Evolutionary conservation across 495 filamentous ascomycete genomes (phyloP), one percentile per base, ranked within the genome.

Genomic region (Aspergillus ostianus): DNA sequence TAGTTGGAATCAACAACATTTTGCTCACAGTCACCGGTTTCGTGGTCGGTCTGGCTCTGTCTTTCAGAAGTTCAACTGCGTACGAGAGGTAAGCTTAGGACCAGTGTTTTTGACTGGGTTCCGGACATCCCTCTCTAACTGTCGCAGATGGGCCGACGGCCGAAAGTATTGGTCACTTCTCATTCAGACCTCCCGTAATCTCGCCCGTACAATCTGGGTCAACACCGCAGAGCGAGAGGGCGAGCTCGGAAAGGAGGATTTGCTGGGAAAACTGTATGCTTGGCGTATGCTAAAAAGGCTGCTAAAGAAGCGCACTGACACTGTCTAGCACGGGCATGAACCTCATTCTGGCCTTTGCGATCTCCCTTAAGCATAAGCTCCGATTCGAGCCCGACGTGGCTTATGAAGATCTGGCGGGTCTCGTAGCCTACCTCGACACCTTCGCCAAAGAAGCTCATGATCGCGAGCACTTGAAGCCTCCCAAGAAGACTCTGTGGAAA

Each of bases 11-110:
- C 26, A 81, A 83, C 61, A 84, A 80, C 21, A 80, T 92, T 55
- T 79, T 96, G 9, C 82, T 96, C 36, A 95, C 90, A 15, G 87
- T 95, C 12, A 84, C 90, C 27, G 91, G 91, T 87, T 94, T 96
- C 79, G 90, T 95, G 60, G 90, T 96, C 64, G 89, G 87, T 79
- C 72, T 95, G 67, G 83, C 89, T 0, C 77, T 96, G 61, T 91
- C 88, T 21, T 94, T 96, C 77, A 87, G 91, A 52, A 90, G 85
- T 62, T 89, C 89, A 0, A 92, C 90, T 17, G 91, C 91, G 6
- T 96, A 96, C 66, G 91, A 95, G 71, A 86, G 90, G 67, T 84
- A 80, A 44, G 4, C 2, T 41, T 0, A 41, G 13, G 2, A 12
- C 36, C 2, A 41, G 36, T 32, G 17, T 8, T 5, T 4, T 27